Conservation (phyloP, 169 alveolate genomes). For the Plasmodium vivax region DNA sequence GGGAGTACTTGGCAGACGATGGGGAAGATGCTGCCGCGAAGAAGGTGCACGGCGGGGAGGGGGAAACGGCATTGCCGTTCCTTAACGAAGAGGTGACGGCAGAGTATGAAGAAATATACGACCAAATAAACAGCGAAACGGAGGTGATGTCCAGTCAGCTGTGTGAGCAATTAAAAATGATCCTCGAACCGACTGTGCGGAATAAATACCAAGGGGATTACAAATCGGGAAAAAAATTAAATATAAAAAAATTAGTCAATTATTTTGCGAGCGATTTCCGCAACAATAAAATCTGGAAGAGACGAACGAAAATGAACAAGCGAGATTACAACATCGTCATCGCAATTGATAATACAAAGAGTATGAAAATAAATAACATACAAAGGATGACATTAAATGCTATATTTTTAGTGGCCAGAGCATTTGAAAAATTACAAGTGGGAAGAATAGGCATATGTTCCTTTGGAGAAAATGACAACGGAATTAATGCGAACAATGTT, state of each 20-base stretch:
- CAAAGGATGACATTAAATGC: constrained; percentile 90
- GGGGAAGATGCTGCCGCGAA: background rate
- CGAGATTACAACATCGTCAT: constrained; percentile 95
- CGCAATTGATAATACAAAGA: constrained; percentile 96
- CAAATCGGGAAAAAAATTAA: constrained; percentile 96
- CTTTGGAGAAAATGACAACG: constrained; percentile 80
- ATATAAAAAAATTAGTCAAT: constrained; percentile 96
- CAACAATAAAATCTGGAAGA: constrained; percentile 98
- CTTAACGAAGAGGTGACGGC: constrained; percentile 17
- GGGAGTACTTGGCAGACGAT: background rate
- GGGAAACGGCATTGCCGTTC: background rate
- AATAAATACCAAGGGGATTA: constrained; percentile 95
- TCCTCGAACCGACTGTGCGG: constrained; percentile 93
- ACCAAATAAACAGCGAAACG: constrained; percentile 68
- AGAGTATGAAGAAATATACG: constrained; percentile 62
- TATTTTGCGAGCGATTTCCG: constrained; percentile 98
- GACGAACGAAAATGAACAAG: constrained; percentile 97
- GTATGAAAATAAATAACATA: constrained; percentile 94
- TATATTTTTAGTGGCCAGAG: constrained; percentile 87
- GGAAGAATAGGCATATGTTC: constrained; percentile 88
- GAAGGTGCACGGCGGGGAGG: background rate
- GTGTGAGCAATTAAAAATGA: constrained; percentile 91
- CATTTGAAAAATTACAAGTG: constrained; percentile 90
- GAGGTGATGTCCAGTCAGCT: constrained; percentile 82
- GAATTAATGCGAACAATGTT: constrained; percentile 56